Base-by-base conservation (phyloP, 805 yeast species). In the Yarrowia yakushimensis region DNA sequence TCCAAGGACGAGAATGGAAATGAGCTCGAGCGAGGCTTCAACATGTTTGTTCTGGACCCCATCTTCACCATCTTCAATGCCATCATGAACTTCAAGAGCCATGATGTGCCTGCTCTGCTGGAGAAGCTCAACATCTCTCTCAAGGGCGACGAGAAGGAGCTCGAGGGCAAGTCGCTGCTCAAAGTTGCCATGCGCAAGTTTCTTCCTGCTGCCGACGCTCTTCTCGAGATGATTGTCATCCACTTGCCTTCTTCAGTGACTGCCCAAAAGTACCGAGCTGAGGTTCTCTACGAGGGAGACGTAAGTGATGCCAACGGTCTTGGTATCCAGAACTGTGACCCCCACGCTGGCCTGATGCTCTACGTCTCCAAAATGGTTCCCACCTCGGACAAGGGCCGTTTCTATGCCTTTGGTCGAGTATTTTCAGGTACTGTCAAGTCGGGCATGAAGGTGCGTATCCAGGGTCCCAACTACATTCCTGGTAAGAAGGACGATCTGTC, bases 361-460 rank as follows among this genome's bases (percentile, higher is more conserved):
- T 93, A 93, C 90, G 94, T 93, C 76, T 94, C 98, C 82, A 93
- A 93, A 97, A 93, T 93, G 99, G 98, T 93, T 72, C 99, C 99
- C 81, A 93, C 99, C 78, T 93, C 98, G 73, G 99, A 93, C 81
- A 94, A 93, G 85, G 99, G 99, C 86, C 91, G 99, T 84, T 93
- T 93, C 96, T 93, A 91, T 87, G 99, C 99, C 77, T 94, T 93
- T 84, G 99, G 99, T 82, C 93, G 99, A 86, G 98, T 93, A 78
- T 93, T 93, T 85, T 89, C 98, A 73, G 99, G 99, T 90, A 93
- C 98, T 76, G 97, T 94, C 76, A 89, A 82, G 80, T 90, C 97
- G 74, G 99, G 99, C 82, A 90, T 87, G 86, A 93, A 93, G 89
- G 97, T 93, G 77, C 90, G 99, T 85, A 93, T 93, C 77, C 99